Percentiles rank a stretch among this genome's conserved stretches.
Conservation (phyloP, 2,329 filamentous ascomycete genomes). For the Alternaria infectoria region DNA sequence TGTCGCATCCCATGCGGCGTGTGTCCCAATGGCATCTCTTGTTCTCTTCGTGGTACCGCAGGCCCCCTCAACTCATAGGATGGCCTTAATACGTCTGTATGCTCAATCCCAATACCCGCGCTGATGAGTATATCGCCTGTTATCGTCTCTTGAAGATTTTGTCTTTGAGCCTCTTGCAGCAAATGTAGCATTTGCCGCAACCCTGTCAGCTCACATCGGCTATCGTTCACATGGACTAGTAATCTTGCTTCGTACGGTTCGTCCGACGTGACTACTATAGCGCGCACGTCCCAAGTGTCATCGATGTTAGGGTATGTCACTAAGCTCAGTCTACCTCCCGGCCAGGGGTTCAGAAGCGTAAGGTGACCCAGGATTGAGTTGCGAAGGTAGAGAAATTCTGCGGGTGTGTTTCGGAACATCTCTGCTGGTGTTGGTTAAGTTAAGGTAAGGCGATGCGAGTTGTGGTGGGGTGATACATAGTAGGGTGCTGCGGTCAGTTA, state of each 20-base stretch:
- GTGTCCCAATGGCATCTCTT: not conserved
- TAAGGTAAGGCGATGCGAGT: not conserved
- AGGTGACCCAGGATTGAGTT: not conserved
- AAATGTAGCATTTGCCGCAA: not conserved
- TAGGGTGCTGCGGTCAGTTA: not conserved
- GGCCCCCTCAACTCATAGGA: not conserved
- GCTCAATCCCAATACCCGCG: not conserved
- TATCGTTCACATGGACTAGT: not conserved
- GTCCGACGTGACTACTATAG: not conserved
- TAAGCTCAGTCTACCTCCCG: not conserved
- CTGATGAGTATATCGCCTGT: not conserved
- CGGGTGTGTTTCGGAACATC: not conserved
- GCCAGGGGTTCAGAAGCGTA: not conserved
- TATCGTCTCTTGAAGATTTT: not conserved
- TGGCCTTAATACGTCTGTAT: not conserved
- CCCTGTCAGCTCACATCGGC: not conserved
- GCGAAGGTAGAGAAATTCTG: not conserved
- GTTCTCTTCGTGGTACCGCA: not conserved
- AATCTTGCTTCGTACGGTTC: not conserved
- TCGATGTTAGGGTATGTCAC: not conserved
- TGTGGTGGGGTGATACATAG: not conserved
- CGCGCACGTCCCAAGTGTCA: not conserved
- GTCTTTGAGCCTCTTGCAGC: not conserved
- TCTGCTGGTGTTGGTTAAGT: not conserved
- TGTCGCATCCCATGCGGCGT: not conserved